Percentiles rank a stretch among this genome's conserved stretches.
Conservation (phyloP, 2,329 filamentous ascomycete genomes). For the Colletotrichum sp. region DNA sequence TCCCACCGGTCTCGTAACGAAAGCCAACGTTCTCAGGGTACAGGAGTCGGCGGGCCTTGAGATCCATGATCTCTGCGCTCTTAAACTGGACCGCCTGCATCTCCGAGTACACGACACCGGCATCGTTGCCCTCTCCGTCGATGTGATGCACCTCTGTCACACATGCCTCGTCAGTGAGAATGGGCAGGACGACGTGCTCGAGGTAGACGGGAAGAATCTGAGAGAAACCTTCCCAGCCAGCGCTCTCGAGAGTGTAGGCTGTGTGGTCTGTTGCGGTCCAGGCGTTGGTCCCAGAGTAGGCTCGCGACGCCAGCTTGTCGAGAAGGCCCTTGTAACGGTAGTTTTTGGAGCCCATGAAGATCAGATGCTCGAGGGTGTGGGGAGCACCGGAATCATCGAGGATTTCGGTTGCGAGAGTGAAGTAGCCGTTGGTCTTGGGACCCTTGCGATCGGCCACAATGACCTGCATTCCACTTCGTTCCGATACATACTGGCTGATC, state of each 20-base stretch:
- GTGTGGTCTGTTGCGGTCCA: constrained; percentile 98
- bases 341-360: constrained; percentile 91
- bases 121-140: constrained; percentile 91
- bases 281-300: constrained; percentile 93
- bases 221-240: constrained; percentile 96
- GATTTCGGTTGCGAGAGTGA: constrained; percentile 95
- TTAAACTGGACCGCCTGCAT: constrained; percentile 96
- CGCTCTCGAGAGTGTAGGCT: constrained; percentile 92
- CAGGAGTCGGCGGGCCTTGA: constrained; percentile 77
- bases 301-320: constrained; percentile 90
- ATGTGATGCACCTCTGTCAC: constrained; percentile 97
- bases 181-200: constrained; percentile 91
- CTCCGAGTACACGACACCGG: constrained; percentile 96
- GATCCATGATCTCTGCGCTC: constrained; percentile 84
- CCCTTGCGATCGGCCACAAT: constrained; percentile 91
- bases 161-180: constrained; percentile 89
- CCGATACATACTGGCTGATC: constrained; percentile 95
- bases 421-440: constrained; percentile 95
- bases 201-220: constrained; percentile 94
- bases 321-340: constrained; percentile 95
- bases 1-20: constrained; percentile 96
- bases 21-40: constrained; percentile 93
- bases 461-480: constrained; percentile 92
- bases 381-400: constrained; percentile 95
- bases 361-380: constrained; percentile 81